phyloP scores from a whole-genome alignment of 2,329 filamentous ascomycete species.

The Trichoderma sp. region DNA sequence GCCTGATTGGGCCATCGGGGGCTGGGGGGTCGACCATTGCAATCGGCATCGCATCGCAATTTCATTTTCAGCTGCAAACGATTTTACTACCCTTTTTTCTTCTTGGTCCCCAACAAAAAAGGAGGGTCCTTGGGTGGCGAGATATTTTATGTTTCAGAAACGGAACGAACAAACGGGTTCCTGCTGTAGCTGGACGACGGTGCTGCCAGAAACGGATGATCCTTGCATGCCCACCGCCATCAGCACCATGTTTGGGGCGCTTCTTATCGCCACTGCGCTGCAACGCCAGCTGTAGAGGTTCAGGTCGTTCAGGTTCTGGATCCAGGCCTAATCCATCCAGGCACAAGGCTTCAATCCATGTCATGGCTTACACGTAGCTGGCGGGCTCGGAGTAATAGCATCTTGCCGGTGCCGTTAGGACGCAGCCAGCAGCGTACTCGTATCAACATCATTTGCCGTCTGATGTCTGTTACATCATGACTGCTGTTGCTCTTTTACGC shows the following conservation, averaged over 20 bases:
- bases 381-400: background rate
- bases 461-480: background rate
- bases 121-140: constrained; percentile 9
- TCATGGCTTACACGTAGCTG: no score
- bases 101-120: background rate
- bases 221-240: background rate
- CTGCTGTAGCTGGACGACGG: constrained; percentile 19
- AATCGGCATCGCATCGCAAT: background rate
- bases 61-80: background rate
- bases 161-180: constrained; percentile 7
- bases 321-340: background rate
- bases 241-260: background rate
- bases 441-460: background rate
- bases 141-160: constrained; percentile 5
- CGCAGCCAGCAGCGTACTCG: background rate
- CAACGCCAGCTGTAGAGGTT: background rate
- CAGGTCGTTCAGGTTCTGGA: background rate
- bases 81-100: background rate
- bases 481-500: background rate
- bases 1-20: background rate
- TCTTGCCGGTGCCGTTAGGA: background rate
- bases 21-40: background rate
- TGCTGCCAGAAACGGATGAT: background rate
- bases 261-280: constrained; percentile 16
- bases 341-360: background rate